A percentile compares a stretch with the other conserved stretches of the same genome.
These are phyloP conservation scores for Pseudogymnoascus pannorum DNA, from an alignment of 2,329 filamentous ascomycete species.

Conservation along the genomic window DNA sequence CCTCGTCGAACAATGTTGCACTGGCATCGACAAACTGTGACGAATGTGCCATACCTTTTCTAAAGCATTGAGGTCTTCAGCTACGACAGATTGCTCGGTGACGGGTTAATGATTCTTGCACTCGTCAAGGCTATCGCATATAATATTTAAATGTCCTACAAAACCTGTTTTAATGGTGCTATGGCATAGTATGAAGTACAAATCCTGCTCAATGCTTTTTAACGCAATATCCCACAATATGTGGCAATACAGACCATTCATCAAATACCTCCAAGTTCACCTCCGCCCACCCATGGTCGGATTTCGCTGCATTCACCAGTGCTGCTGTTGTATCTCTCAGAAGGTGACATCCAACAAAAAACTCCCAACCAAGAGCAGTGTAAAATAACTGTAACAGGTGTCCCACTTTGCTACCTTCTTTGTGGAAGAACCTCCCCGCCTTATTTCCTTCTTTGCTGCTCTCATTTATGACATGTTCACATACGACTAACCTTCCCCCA, in stretches of 20 bases:
- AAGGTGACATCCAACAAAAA: not conserved
- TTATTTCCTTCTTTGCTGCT: not conserved
- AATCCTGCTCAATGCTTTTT: not conserved
- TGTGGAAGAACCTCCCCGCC: not conserved
- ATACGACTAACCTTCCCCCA: not conserved
- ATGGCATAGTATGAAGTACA: not conserved
- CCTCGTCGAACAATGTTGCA: too few relatives aligned
- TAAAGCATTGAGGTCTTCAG: too few relatives aligned
- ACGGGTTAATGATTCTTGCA: too few relatives aligned
- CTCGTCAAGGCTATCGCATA: too few relatives aligned
- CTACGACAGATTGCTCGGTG: too few relatives aligned
- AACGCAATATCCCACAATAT: slow-evolving; percentile 1
- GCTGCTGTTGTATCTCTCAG: not conserved
- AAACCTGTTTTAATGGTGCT: not conserved
- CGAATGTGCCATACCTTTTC: too few relatives aligned
- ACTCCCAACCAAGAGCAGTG: not conserved
- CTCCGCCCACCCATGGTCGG: not conserved
- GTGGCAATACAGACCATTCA: not conserved
- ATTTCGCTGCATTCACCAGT: not conserved
- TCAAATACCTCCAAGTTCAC: not conserved
- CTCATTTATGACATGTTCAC: not conserved
- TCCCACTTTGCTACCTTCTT: not conserved
- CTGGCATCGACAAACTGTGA: too few relatives aligned
- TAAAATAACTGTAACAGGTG: not conserved
- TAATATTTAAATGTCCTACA: too few relatives aligned